Conservation (phyloP, 2,329 filamentous ascomycete genomes). For the Trichoderma guizhouense region DNA sequence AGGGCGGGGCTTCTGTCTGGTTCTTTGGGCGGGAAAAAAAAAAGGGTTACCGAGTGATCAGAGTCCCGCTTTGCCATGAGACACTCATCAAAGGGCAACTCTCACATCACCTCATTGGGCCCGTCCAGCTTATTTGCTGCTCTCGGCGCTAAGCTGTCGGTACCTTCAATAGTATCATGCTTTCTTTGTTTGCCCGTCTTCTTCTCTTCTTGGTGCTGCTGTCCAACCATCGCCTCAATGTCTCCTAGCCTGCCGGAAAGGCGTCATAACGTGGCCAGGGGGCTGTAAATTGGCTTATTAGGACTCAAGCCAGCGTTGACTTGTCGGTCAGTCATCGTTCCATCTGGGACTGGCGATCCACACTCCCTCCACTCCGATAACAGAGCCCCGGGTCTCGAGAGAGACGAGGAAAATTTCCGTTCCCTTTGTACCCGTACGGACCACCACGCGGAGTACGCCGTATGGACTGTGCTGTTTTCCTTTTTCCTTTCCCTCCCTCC, state of each 20-base stretch:
- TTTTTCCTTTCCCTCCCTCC: background rate
- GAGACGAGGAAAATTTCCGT: background rate
- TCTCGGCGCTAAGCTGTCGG: background rate
- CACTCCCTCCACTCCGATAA: conserved; percentile 10
- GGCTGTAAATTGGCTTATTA: conserved; percentile 14
- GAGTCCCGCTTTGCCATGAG: conserved; percentile 17
- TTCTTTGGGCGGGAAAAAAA: background rate
- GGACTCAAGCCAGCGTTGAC: conserved; percentile 4
- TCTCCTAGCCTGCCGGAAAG: background rate
- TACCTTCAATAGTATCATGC: background rate
- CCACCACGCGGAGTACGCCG: background rate
- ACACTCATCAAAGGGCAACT: conserved; percentile 11
- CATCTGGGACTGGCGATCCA: conserved; percentile 3
- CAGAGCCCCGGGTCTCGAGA: background rate
- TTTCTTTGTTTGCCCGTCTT: background rate
- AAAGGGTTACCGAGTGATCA: conserved; percentile 18
- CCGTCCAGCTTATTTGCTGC: conserved; percentile 7
- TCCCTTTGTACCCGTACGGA: background rate
- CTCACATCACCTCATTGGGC: background rate
- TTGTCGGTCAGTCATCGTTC: conserved; percentile 17
- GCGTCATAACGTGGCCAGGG: conserved; percentile 15
- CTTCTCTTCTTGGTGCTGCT: background rate
- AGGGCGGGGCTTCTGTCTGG: conserved; percentile 3
- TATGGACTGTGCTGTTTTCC: background rate
- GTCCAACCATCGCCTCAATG: background rate